These are phyloP conservation scores for Ophiostoma perfectum DNA, from an alignment of 2,329 filamentous ascomycete genomes.

Conservation along the genomic window DNA sequence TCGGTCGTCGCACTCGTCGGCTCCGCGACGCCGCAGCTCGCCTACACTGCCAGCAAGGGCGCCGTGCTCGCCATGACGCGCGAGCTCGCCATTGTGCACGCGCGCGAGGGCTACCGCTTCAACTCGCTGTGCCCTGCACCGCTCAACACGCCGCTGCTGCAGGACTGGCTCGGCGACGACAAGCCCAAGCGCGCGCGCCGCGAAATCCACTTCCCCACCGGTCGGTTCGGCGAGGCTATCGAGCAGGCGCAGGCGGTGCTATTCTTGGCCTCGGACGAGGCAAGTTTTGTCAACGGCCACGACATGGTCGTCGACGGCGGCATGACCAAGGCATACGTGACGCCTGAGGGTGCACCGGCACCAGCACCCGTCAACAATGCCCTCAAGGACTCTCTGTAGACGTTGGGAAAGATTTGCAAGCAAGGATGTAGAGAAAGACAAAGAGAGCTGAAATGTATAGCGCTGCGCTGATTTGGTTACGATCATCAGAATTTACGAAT, in stretches of 20 bases:
- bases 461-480: background rate
- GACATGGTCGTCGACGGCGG: slow-evolving; percentile 96
- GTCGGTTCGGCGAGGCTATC: slow-evolving; percentile 86
- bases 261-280: slow-evolving; percentile 82
- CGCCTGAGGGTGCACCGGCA: slow-evolving; percentile 54
- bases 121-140: slow-evolving; percentile 87
- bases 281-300: slow-evolving; percentile 81
- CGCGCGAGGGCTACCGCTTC: slow-evolving; percentile 81
- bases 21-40: slow-evolving; percentile 79
- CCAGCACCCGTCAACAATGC: slow-evolving; percentile 57
- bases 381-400: slow-evolving; percentile 35
- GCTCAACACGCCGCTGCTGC: slow-evolving; percentile 83
- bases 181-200: slow-evolving; percentile 71
- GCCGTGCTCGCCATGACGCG: slow-evolving; percentile 85
- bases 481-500: background rate
- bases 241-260: slow-evolving; percentile 88
- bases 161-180: slow-evolving; percentile 92
- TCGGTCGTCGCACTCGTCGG: slow-evolving; percentile 84
- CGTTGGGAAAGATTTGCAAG: background rate
- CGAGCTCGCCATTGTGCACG: slow-evolving; percentile 87
- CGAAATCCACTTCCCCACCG: slow-evolving; percentile 83
- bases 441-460: background rate
- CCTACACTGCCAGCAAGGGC: slow-evolving; percentile 91
- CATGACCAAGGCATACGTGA: slow-evolving; percentile 87
- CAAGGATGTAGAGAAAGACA: background rate